These are phyloP conservation scores for Saccharomycopsis amapae DNA, from an alignment of 805 yeast species.

Conservation along the genomic window DNA sequence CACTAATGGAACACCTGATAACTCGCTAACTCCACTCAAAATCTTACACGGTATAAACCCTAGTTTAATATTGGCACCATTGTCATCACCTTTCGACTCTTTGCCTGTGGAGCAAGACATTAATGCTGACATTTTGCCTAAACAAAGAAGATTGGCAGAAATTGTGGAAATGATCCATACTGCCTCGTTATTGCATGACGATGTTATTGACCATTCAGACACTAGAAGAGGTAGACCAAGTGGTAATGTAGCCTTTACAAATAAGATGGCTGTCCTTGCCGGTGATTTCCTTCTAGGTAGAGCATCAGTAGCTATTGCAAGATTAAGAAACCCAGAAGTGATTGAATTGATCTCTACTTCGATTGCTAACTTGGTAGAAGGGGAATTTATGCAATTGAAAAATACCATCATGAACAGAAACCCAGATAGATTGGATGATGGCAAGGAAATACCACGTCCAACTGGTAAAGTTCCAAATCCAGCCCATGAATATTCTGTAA, in stretches of 20 bases:
- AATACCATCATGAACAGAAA: constrained; percentile 69
- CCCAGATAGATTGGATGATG: constrained; percentile 39
- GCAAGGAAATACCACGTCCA: constrained; percentile 41
- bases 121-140: constrained; percentile 78
- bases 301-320: constrained; percentile 91
- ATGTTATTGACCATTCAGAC: constrained; percentile 87
- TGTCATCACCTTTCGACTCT: constrained; percentile 70
- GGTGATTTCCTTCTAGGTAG: constrained; percentile 94
- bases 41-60: constrained; percentile 89
- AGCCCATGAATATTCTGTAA: constrained; percentile 51
- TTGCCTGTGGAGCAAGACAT: constrained; percentile 48
- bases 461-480: constrained; percentile 58
- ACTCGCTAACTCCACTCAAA: constrained; percentile 70
- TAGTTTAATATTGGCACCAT: constrained; percentile 70
- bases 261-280: constrained; percentile 95
- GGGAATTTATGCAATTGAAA: constrained; percentile 97
- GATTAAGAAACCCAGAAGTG: constrained; percentile 94
- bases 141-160: constrained; percentile 92
- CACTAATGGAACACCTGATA: constrained; percentile 36
- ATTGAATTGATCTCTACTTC: constrained; percentile 92
- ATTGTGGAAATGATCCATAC: constrained; percentile 98
- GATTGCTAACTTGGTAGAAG: constrained; percentile 95
- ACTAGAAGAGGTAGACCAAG: constrained; percentile 84
- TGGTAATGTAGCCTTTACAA: constrained; percentile 90
- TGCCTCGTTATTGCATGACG: constrained; percentile 91